Evolutionary conservation across 2,329 filamentous ascomycete genomes (phyloP).

Genomic region (Macrophomina phaseolina): DNA sequence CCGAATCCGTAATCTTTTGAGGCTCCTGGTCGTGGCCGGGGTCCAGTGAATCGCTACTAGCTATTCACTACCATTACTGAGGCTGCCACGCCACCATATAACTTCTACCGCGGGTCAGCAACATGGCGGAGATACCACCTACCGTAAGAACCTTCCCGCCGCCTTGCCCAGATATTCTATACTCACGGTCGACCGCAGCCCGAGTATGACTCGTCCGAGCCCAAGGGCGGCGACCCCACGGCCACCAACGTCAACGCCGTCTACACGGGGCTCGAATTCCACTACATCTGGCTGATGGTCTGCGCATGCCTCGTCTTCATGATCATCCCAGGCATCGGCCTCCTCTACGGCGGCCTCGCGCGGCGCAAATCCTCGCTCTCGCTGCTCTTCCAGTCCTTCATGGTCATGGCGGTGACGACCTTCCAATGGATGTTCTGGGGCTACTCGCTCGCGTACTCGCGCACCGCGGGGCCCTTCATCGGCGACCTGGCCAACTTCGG

Average conservation of each 20-base stretch:
- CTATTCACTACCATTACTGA: neutral
- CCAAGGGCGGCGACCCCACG: conserved; percentile 61
- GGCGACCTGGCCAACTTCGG: conserved; percentile 67
- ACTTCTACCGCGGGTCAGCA: neutral
- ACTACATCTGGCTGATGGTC: conserved; percentile 65
- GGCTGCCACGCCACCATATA: neutral
- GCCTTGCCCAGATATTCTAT: neutral
- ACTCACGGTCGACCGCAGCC: conserved; percentile 36
- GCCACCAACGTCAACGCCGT: conserved; percentile 63
- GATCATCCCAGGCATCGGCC: conserved; percentile 70
- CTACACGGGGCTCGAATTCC: conserved; percentile 64
- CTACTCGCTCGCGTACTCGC: conserved; percentile 67
- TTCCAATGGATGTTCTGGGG: conserved; percentile 71
- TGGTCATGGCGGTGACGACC: conserved; percentile 62
- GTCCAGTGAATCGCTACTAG: neutral
- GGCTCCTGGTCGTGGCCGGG: neutral
- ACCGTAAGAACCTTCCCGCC: conserved; percentile 5
- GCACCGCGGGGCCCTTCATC: conserved; percentile 66
- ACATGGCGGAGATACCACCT: conserved; percentile 22
- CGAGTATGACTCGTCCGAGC: conserved; percentile 48
- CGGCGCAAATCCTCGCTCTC: conserved; percentile 67
- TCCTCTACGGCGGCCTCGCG: conserved; percentile 68
- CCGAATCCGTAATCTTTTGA: neutral
- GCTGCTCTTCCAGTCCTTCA: conserved; percentile 67
- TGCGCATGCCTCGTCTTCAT: conserved; percentile 68